phyloP scores from a whole-genome alignment of 2,329 filamentous ascomycete species.

The Sporothrix brunneoviolacea region DNA sequence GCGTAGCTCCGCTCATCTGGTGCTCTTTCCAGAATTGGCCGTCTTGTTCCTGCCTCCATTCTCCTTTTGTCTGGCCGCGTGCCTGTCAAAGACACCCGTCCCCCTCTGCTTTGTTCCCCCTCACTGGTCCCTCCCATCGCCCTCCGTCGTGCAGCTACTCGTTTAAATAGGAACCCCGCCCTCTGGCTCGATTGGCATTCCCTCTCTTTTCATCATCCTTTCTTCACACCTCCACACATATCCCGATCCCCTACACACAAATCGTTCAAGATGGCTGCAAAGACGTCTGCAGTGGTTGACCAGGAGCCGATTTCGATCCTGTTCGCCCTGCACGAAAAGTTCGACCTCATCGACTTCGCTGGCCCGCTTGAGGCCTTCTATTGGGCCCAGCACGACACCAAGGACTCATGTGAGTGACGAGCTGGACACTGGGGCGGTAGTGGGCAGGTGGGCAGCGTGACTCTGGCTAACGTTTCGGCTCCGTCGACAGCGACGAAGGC shows the following conservation, averaged over 20 bases:
- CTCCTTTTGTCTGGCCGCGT: constrained; percentile 5
- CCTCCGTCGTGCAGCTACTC: constrained; percentile 1
- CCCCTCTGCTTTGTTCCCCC: constrained; percentile 12
- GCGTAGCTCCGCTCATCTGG: neutral
- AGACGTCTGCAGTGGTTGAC: constrained; percentile 52
- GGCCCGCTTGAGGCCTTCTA: constrained; percentile 48
- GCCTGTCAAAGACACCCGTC: neutral
- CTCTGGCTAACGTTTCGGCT: neutral
- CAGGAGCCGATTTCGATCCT: constrained; percentile 52
- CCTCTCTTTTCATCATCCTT: neutral
- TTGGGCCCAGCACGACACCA: constrained; percentile 45
- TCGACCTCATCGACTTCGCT: constrained; percentile 53
- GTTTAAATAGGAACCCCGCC: constrained; percentile 16
- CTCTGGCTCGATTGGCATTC: constrained; percentile 2
- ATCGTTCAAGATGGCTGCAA: constrained; percentile 48
- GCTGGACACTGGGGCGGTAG: neutral
- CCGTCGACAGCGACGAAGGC: constrained; percentile 34
- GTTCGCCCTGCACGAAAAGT: constrained; percentile 54
- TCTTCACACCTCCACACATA: neutral
- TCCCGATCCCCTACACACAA: constrained; percentile 10
- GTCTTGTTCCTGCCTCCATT: constrained; percentile 6
- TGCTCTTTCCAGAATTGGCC: constrained; percentile 5
- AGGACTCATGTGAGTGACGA: constrained; percentile 43
- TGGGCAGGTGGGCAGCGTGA: neutral
- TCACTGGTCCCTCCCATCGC: neutral